These are phyloP conservation scores for Phaeophleospora eucalypticola DNA, from an alignment of 2,329 filamentous ascomycete genomes.

Conservation along the genomic window DNA sequence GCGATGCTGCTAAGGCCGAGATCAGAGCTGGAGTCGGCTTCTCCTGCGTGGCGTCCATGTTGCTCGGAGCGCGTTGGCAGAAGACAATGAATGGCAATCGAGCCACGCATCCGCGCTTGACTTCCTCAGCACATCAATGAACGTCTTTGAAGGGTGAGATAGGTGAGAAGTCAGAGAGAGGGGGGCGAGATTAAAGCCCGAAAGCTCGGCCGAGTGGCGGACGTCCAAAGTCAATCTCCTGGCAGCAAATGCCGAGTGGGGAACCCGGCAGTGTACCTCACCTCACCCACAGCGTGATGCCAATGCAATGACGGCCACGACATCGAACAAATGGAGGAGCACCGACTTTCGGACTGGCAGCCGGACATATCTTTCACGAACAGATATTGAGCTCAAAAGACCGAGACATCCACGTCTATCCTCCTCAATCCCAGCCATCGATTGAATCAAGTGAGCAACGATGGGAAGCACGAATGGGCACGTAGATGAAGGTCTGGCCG, in stretches of 20 bases:
- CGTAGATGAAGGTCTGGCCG: conserved; percentile 15
- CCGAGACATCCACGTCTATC: too few species aligned
- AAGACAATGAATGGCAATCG: background rate
- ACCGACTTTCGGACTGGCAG: background rate
- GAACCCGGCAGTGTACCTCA: conserved; percentile 9
- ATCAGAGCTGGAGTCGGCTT: background rate
- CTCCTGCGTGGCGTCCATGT: background rate
- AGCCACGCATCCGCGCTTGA: too few species aligned
- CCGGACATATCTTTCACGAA: background rate
- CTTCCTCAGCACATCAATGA: too few species aligned
- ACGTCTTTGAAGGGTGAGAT: background rate
- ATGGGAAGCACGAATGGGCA: conserved; percentile 4
- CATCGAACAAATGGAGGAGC: background rate
- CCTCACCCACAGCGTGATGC: conserved; percentile 10
- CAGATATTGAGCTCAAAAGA: background rate
- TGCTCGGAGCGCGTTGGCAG: background rate
- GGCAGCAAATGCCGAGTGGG: conserved; percentile 9
- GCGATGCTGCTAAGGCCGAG: background rate
- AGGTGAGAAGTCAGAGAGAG: background rate
- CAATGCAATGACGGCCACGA: conserved; percentile 1
- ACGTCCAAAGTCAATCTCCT: background rate
- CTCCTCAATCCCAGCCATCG: too few species aligned
- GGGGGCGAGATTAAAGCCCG: background rate
- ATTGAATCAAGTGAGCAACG: too few species aligned
- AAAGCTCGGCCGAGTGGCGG: conserved; percentile 5